These are phyloP conservation scores for Colletotrichum eleusines DNA, from an alignment of 2,329 filamentous ascomycete species.

Conservation along the genomic window DNA sequence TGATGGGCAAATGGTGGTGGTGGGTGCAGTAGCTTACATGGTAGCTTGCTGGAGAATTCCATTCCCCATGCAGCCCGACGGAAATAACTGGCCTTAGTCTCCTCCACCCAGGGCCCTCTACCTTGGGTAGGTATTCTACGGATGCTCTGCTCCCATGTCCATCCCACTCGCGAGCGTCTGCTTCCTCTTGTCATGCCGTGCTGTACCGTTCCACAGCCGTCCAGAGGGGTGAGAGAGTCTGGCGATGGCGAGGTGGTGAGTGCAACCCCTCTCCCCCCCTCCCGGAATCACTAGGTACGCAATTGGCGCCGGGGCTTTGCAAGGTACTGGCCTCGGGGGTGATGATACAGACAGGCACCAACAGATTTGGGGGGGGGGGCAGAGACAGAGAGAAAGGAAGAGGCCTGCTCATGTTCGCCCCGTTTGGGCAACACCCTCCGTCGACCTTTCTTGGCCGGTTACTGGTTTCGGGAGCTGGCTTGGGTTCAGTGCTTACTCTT, in stretches of 20 bases:
- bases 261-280: no score
- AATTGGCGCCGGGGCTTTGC: background rate
- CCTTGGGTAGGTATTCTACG: background rate
- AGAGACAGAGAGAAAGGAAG: background rate
- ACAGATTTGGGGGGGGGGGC: no score
- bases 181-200: background rate
- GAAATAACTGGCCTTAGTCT: slow-evolving; percentile 12
- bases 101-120: background rate
- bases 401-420: slow-evolving; percentile 1
- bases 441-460: slow-evolving; percentile 20
- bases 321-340: background rate
- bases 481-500: no score
- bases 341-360: no score
- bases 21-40: background rate
- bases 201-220: no score
- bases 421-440: slow-evolving; percentile 21
- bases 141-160: background rate
- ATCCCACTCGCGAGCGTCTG: background rate
- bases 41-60: slow-evolving; percentile 13
- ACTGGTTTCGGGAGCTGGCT: slow-evolving; percentile 14
- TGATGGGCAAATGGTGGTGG: background rate
- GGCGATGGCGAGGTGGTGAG: background rate
- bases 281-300: background rate
- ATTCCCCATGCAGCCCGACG: slow-evolving; percentile 6
- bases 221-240: background rate